Evolutionary conservation across 2,329 filamentous ascomycete species (phyloP).

Genomic region (Neonectria faginata): DNA sequence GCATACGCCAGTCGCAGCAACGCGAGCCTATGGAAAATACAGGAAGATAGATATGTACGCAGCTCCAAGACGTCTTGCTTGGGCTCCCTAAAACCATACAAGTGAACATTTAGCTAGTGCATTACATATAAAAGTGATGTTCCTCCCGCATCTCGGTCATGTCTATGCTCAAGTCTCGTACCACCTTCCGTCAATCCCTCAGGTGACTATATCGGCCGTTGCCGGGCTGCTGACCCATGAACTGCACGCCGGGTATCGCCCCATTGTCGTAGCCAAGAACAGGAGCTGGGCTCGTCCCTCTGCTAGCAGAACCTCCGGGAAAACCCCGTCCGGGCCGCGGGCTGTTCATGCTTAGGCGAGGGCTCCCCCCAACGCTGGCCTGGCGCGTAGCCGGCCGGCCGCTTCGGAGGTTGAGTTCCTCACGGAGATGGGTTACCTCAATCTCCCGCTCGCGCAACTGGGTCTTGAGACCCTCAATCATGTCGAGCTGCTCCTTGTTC

Average conservation of each 20-base stretch:
- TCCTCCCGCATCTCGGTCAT: constrained; percentile 17
- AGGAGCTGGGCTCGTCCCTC: constrained; percentile 63
- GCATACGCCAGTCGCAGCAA: constrained; percentile 21
- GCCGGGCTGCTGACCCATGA: constrained; percentile 52
- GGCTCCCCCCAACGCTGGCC: constrained; percentile 68
- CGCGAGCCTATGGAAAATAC: constrained; percentile 19
- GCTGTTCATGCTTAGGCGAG: constrained; percentile 66
- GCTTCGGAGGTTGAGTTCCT: constrained; percentile 63
- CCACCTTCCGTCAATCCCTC: constrained; percentile 49
- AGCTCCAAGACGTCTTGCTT: constrained; percentile 3
- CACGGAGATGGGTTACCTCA: constrained; percentile 60
- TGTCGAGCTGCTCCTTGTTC: constrained; percentile 49
- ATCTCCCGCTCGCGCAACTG: constrained; percentile 63
- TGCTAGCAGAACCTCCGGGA: constrained; percentile 56
- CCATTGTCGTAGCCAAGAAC: constrained; percentile 48
- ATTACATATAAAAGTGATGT: neutral
- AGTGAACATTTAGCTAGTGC: constrained; percentile 6
- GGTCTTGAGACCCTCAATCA: constrained; percentile 56
- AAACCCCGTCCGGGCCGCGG: constrained; percentile 54
- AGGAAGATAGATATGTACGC: constrained; percentile 17
- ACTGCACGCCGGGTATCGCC: constrained; percentile 53
- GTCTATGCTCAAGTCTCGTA: constrained; percentile 22
- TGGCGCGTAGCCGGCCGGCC: constrained; percentile 67
- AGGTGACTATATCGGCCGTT: constrained; percentile 60
- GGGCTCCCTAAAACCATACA: neutral